Conservation (phyloP, 2,329 filamentous ascomycete species). For the Colletotrichum sp. region DNA sequence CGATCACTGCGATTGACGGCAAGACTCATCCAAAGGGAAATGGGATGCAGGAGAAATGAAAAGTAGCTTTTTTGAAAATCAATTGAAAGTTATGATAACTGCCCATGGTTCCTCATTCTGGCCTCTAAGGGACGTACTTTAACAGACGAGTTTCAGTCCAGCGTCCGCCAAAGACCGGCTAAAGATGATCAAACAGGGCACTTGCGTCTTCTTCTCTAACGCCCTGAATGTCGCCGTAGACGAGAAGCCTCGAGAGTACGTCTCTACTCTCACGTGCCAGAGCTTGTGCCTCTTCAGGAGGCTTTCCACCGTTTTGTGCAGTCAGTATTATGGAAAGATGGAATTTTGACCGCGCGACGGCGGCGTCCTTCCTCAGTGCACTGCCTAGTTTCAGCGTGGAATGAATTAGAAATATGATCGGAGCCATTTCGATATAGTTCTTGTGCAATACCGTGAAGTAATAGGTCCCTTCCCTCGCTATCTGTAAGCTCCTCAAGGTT, state of each 20-base stretch:
- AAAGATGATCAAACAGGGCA: neutral
- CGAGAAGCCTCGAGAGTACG: neutral
- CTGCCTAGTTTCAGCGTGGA: neutral
- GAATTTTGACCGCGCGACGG: neutral
- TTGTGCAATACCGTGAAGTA: neutral
- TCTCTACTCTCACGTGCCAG: neutral
- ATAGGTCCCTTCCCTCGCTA: neutral
- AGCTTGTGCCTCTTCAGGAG: neutral
- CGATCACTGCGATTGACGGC: neutral
- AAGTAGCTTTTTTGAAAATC: neutral
- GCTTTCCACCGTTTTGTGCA: neutral
- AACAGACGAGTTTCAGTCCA: neutral
- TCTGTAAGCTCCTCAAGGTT: neutral
- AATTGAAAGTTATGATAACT: neutral
- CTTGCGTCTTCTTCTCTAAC: neutral
- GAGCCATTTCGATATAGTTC: neutral
- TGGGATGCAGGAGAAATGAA: neutral
- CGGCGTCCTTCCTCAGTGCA: neutral
- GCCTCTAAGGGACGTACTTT: neutral
- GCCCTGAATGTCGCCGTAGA: neutral
- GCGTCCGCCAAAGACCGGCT: neutral
- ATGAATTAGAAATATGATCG: neutral
- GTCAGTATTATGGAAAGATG: neutral
- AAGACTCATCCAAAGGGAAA: neutral
- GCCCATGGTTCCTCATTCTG: neutral